Conservation (phyloP, 352 stramenopile genomes). For the Blastocystis sp. region DNA sequence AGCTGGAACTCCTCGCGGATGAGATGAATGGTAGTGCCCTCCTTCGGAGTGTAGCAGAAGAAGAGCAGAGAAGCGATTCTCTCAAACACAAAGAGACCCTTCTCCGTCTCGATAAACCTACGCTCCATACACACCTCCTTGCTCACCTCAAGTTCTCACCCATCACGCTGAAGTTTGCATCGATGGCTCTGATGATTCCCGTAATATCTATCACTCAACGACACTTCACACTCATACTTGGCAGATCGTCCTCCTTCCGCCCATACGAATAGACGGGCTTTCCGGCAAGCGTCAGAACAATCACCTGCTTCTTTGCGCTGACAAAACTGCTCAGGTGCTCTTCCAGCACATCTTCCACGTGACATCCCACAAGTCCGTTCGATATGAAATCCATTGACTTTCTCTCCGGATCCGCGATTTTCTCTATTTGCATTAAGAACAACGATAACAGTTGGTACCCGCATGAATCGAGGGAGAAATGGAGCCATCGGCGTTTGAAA, state of each 20-base stretch:
- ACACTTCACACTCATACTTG: background rate
- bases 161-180: background rate
- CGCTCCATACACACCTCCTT: background rate
- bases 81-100: conserved; percentile 48
- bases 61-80: conserved; percentile 38
- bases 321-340: conserved; percentile 18
- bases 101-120: conserved; percentile 30
- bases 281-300: conserved; percentile 39
- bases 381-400: conserved; percentile 26
- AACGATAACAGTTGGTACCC: background rate
- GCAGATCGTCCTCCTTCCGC: conserved; percentile 33
- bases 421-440: conserved; percentile 30
- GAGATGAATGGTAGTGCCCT: conserved; percentile 20
- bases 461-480: conserved; percentile 18
- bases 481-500: background rate
- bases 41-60: conserved; percentile 54
- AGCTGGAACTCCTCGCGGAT: conserved; percentile 60
- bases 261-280: conserved; percentile 58
- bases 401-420: conserved; percentile 46
- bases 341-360: conserved; percentile 53
- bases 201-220: background rate
- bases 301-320: conserved; percentile 40
- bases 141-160: conserved; percentile 40
- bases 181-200: conserved; percentile 14
- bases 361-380: conserved; percentile 24